These are phyloP conservation scores for Pichia phayaonensis DNA, from an alignment of 805 yeast genomes.

Conservation along the genomic window DNA sequence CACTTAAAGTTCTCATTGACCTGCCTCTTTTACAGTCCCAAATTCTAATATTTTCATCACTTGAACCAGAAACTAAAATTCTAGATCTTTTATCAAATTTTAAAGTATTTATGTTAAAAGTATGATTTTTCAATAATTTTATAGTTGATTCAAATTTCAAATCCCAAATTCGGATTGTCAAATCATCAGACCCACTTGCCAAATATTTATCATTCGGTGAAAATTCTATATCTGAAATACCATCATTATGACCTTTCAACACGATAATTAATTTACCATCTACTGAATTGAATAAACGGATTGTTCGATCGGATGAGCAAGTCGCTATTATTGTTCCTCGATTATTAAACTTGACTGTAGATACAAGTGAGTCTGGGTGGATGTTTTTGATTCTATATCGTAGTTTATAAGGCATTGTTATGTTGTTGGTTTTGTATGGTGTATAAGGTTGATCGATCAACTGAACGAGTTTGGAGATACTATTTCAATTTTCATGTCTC, in stretches of 20 bases:
- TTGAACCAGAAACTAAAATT: constrained; percentile 69
- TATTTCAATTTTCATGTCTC: too few species aligned
- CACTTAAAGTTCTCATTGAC: constrained; percentile 72
- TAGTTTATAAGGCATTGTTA: constrained; percentile 9
- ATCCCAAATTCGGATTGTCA: constrained; percentile 70
- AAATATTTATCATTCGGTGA: constrained; percentile 64
- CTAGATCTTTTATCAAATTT: constrained; percentile 70
- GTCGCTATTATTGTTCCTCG: constrained; percentile 52
- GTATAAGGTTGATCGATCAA: neutral
- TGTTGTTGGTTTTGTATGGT: neutral
- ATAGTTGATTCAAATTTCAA: constrained; percentile 42
- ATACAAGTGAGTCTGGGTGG: constrained; percentile 22
- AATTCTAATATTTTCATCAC: constrained; percentile 84
- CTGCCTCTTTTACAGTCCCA: constrained; percentile 79
- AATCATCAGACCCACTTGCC: constrained; percentile 85
- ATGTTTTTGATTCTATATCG: constrained; percentile 7
- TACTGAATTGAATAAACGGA: constrained; percentile 47
- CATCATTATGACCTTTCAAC: constrained; percentile 53
- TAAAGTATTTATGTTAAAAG: constrained; percentile 73
- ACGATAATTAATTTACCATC: constrained; percentile 28
- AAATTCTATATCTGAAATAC: constrained; percentile 72
- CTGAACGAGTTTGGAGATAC: too few species aligned
- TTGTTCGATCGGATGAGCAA: constrained; percentile 48
- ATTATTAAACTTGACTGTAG: constrained; percentile 54
- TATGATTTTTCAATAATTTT: constrained; percentile 61